phyloP scores from a whole-genome alignment of 2,329 filamentous ascomycete genomes.

The Penicillium hordei region DNA sequence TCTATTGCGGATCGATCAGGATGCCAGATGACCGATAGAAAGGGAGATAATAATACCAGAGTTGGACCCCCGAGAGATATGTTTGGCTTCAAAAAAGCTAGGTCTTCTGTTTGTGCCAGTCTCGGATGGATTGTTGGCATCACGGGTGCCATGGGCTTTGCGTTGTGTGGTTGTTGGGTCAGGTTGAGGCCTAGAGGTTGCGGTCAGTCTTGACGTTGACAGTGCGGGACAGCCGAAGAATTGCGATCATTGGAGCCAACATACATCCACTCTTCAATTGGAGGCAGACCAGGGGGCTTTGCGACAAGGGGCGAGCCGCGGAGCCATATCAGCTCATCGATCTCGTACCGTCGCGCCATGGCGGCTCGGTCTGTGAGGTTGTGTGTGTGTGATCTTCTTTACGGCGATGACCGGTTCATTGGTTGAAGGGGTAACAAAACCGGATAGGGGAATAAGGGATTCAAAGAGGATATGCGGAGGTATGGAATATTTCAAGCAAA shows the following conservation, averaged over 20 bases:
- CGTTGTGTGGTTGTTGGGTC: constrained; percentile 42
- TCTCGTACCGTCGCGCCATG: constrained; percentile 64
- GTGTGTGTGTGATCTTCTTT: constrained; percentile 27
- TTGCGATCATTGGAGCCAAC: constrained; percentile 27
- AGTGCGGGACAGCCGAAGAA: constrained; percentile 12
- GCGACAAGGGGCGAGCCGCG: constrained; percentile 78
- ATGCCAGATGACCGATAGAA: neutral
- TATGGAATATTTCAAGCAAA: neutral
- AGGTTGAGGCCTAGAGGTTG: constrained; percentile 39
- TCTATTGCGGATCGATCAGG: neutral
- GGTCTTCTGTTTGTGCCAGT: constrained; percentile 37
- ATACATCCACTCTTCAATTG: constrained; percentile 93
- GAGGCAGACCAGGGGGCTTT: constrained; percentile 76
- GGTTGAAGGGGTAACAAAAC: constrained; percentile 17
- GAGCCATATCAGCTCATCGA: constrained; percentile 72
- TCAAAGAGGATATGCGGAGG: constrained; percentile 1
- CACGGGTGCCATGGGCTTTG: constrained; percentile 38
- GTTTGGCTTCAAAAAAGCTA: constrained; percentile 45
- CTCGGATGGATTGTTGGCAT: constrained; percentile 38
- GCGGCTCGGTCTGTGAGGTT: constrained; percentile 26
- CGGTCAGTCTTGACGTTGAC: constrained; percentile 22
- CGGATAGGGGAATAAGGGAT: neutral
- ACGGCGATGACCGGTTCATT: constrained; percentile 33
- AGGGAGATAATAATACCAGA: constrained; percentile 43
- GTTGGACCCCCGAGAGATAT: constrained; percentile 50